Evolutionary conservation across 768 basidiomycete genomes (phyloP), one percentile per base, ranked within the genome.

Genomic region (Pisolithus tinctorius): DNA sequence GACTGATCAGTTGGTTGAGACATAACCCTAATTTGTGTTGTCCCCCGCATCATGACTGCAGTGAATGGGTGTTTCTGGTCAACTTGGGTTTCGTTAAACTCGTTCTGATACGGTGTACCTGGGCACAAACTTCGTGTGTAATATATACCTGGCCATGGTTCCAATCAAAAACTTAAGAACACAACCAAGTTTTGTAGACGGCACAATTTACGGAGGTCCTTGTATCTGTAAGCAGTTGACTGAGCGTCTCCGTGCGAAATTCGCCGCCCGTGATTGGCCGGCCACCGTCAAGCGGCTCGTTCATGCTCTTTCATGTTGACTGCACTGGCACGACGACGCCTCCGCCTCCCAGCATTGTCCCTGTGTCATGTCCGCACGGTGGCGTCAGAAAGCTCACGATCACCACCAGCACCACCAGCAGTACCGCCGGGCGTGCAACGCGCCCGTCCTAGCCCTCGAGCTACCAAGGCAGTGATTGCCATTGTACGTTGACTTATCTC

Each of bases 381-480:
- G 78, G 83, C 85, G 80, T 83, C 84, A 40, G 79, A 82, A 7
- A 71, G 78, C 55, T 77, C 79, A n/a, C 87, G 87, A 5, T 81
- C 84, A 30, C 69, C 71, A 9, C 88, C 88, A 16, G 84, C 78
- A 62, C 20, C 30, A 31, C 30, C 30, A 10, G 10, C 13, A 4
- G 34, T 14, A 11, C 34, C 34, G 13, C 34, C 34, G 14, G 11
- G 34, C 34, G 71, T 72, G 7, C 79, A 82, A 55, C 81, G 82
- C 42, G 75, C 79, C 2, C 71, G 84, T 59, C 87, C 86, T 3
- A 79, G 72, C 52, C 74, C 90, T 53, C 76, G 81, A 47, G 73
- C 90, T 0, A 77, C 79, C 49, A 92, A 90, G 66, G 88, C 89
- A 4, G 88, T 89, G 3, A 69, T 93, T 45, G 72, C 81, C 7